Evolutionary conservation across 2,329 filamentous ascomycete species (phyloP), one percentile per base, ranked within the genome.

Genomic region (Akanthomyces dipterigenus): DNA sequence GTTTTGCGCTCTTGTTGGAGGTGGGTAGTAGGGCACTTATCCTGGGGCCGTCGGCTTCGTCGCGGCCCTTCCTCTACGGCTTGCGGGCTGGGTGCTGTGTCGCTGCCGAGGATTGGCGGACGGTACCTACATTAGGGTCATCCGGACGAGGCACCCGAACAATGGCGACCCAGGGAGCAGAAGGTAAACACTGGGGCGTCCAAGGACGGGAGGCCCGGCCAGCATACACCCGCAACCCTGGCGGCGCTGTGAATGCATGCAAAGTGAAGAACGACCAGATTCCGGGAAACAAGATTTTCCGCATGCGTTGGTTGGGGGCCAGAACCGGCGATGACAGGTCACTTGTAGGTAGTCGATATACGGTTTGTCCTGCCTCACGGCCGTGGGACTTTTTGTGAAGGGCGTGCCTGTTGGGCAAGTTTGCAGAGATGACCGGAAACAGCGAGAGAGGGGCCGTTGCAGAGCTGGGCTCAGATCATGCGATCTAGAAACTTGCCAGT

Each of bases 81-180:
- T 36, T 56, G 45, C 34, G 55, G 55, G 28, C 22, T 48, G 43
- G 54, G 55, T 20, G 18, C 28, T 48, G 34, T 58, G 16, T 58
- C 55, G 40, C 54, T 55, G 43, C 40, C 40, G 31, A 49, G 31
- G 55, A 49, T 40, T 57, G 43, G 28, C 31, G 45, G 55, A 34
- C n/a, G 26, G 55, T 58, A 58, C 55, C 55, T 58, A 58, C 55
- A 58, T 58, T 58, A 58, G 55, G 55, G 55, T 49, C 34, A 11
- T 48, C 45, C 43, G 55, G 45, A 58, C 42, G 42, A 49, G 45
- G 43, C 55, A 49, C 43, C 55, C 55, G 55, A 58, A 58, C 55
- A 58, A 58, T 58, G 43, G 31, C 16, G 26, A 14, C 24, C 24
- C 12, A 48, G 24, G n/a, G 20, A 31, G 24, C 5, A 45, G 31